These are phyloP conservation scores for Graphilbum ipis-grandicollis DNA, from an alignment of 2,329 filamentous ascomycete genomes.

Conservation along the genomic window DNA sequence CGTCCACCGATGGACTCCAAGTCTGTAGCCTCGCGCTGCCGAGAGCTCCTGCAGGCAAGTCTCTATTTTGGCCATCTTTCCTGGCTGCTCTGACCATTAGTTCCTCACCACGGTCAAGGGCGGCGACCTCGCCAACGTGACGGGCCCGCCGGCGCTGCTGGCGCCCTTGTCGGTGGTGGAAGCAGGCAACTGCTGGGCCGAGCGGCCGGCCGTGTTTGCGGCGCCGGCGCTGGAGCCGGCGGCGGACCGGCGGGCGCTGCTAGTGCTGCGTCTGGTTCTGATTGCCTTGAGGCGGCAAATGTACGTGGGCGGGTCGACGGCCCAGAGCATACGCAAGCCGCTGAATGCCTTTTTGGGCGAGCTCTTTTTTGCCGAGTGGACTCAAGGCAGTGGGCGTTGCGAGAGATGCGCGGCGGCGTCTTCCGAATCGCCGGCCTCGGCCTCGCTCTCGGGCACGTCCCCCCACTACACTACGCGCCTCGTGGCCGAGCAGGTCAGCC, in stretches of 20 bases:
- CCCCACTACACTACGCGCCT: constrained; percentile 12
- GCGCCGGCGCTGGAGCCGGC: constrained; percentile 26
- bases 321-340: constrained; percentile 32
- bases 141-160: constrained; percentile 31
- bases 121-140: constrained; percentile 33
- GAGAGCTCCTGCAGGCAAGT: constrained; percentile 15
- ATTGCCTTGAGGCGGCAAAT: constrained; percentile 27
- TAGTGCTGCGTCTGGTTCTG: constrained; percentile 29
- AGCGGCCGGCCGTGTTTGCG: constrained; percentile 28
- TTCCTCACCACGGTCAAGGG: constrained; percentile 23
- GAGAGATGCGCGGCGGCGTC: neutral
- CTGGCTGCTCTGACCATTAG: too few species aligned
- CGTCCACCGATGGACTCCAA: constrained; percentile 11
- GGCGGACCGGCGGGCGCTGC: constrained; percentile 23
- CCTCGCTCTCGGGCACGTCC: neutral
- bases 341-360: constrained; percentile 36
- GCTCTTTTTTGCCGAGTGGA: constrained; percentile 26
- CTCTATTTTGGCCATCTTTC: too few species aligned
- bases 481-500: constrained; percentile 31
- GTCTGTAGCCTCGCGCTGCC: constrained; percentile 14
- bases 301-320: constrained; percentile 27
- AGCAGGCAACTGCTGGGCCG: constrained; percentile 31
- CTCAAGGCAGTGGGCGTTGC: too few species aligned
- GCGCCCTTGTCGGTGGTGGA: constrained; percentile 31
- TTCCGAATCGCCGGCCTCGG: neutral